Percentiles rank a stretch among this genome's conserved stretches.
Conservation (phyloP, 2,329 filamentous ascomycete genomes). For the Sarocladium oryzae region DNA sequence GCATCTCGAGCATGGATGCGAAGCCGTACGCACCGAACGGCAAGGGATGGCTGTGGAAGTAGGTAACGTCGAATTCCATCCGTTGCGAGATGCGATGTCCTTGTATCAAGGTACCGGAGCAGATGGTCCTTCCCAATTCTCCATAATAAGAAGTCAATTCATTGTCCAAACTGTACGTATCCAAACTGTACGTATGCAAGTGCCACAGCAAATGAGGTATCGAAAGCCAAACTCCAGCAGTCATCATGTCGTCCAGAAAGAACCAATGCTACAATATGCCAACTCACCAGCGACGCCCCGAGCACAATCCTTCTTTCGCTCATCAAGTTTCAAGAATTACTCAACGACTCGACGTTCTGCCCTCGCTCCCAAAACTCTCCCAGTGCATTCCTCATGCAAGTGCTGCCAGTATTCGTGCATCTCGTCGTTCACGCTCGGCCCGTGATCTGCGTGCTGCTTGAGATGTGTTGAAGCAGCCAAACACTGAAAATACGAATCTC, state of each 20-base stretch:
- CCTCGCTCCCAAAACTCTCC: too few species aligned
- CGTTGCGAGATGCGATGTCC: neutral
- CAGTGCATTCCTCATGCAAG: neutral
- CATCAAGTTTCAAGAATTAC: neutral
- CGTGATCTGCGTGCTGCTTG: constrained; percentile 15
- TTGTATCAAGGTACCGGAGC: too few species aligned
- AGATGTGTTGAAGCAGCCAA: constrained; percentile 23
- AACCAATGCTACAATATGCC: neutral
- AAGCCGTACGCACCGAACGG: constrained; percentile 17
- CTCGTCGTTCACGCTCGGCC: neutral
- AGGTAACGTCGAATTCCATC: constrained; percentile 1
- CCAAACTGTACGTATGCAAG: neutral
- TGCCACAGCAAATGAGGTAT: too few species aligned
- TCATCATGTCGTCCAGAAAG: too few species aligned
- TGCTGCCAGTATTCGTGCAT: neutral
- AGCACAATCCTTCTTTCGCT: neutral
- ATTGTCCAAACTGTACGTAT: too few species aligned
- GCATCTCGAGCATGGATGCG: constrained; percentile 15
- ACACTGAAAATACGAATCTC: constrained; percentile 22
- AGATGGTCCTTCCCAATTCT: too few species aligned
- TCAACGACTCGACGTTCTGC: too few species aligned
- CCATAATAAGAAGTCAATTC: too few species aligned
- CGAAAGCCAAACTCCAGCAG: too few species aligned
- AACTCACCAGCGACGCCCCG: neutral
- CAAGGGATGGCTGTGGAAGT: constrained; percentile 21